Conservation (phyloP, 108 stramenopile genomes). For the Skeletonema costatum region DNA sequence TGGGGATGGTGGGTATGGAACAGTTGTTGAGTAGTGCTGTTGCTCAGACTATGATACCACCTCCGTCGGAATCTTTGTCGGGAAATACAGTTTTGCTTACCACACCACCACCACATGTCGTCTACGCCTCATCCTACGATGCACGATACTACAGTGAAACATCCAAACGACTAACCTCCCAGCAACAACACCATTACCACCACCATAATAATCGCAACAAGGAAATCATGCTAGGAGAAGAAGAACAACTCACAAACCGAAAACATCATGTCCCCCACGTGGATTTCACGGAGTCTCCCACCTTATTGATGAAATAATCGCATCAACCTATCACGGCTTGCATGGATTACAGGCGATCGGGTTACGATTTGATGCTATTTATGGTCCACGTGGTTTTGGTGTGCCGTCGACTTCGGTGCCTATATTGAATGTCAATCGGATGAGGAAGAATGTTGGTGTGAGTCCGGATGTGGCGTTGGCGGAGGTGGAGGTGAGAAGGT, state of each 20-base stretch:
- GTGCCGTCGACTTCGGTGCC: slow-evolving; percentile 48
- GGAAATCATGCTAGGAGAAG: slow-evolving; percentile 1
- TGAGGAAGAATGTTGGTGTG: slow-evolving; percentile 24
- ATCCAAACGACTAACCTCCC: slow-evolving; percentile 36
- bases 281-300: slow-evolving; percentile 38
- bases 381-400: slow-evolving; percentile 75
- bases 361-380: slow-evolving; percentile 65
- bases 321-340: slow-evolving; percentile 53
- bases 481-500: slow-evolving; percentile 23
- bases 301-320: slow-evolving; percentile 73
- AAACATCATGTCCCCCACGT: slow-evolving; percentile 6
- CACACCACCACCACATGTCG: slow-evolving; percentile 37
- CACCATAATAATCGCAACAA: not conserved
- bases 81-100: not conserved
- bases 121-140: slow-evolving; percentile 50
- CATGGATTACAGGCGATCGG: slow-evolving; percentile 53
- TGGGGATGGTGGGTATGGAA: slow-evolving; percentile 68
- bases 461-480: slow-evolving; percentile 37
- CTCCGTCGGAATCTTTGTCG: not conserved
- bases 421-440: slow-evolving; percentile 25
- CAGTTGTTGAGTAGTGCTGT: slow-evolving; percentile 54
- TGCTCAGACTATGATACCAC: slow-evolving; percentile 29
- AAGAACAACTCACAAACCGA: slow-evolving; percentile 18
- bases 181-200: not conserved
- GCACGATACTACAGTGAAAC: slow-evolving; percentile 23